Evolutionary conservation across 192 early-diverging fungal genomes (phyloP).

Genomic region (Backusella australiensis): DNA sequence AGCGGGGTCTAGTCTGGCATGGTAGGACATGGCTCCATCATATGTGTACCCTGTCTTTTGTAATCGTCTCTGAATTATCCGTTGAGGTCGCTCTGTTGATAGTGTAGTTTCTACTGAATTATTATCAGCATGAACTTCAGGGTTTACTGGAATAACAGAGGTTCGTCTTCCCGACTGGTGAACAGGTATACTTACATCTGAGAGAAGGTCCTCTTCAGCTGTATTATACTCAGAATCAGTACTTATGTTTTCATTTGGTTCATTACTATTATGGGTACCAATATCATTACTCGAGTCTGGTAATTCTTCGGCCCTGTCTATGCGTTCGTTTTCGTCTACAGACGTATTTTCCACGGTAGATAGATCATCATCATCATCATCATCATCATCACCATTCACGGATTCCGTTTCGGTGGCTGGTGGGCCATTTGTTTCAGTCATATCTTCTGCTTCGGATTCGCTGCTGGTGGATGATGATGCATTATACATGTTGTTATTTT

Average conservation of each 20-base stretch:
- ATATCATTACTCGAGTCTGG: neutral
- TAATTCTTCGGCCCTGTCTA: neutral
- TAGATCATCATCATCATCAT: neutral
- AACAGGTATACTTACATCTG: neutral
- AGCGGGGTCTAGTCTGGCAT: slow-evolving; percentile 53
- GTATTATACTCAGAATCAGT: neutral
- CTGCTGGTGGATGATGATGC: neutral
- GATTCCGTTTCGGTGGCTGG: neutral
- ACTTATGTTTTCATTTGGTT: neutral
- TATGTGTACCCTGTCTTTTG: slow-evolving; percentile 52
- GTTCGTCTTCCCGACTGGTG: neutral
- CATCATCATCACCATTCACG: neutral
- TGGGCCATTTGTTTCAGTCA: neutral
- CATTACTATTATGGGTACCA: neutral
- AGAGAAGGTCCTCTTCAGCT: neutral
- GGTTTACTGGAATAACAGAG: neutral
- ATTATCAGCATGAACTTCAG: neutral
- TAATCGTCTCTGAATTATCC: neutral
- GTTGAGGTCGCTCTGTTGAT: neutral
- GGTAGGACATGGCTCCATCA: slow-evolving; percentile 64
- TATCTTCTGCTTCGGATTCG: neutral
- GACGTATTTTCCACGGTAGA: neutral
- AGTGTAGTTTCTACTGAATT: neutral
- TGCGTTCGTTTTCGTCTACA: neutral
- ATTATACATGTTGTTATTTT: neutral